Percentiles rank a stretch among this genome's conserved stretches.
phyloP scores from a whole-genome alignment of 2,329 filamentous ascomycete genomes.

The Ophiostoma angusticollis region DNA sequence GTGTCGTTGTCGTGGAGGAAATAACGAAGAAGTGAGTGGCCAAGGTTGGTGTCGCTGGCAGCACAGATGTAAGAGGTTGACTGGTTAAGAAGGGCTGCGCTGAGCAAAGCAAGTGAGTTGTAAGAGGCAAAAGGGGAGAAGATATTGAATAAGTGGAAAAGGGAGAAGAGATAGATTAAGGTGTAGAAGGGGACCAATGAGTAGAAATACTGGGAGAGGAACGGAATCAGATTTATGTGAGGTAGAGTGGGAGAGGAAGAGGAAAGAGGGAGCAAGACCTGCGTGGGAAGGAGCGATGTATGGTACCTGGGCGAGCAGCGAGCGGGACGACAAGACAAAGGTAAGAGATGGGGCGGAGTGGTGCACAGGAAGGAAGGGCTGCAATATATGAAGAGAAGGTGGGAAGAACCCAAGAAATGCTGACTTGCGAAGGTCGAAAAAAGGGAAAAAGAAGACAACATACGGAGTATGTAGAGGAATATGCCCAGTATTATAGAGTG shows the following conservation, averaged over 20 bases:
- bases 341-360: slow-evolving; percentile 13
- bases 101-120: no score
- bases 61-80: no score
- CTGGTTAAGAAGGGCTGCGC: no score
- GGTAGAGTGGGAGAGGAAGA: background rate
- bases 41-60: no score
- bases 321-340: slow-evolving; percentile 7
- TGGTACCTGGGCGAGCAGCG: slow-evolving; percentile 3
- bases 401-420: background rate
- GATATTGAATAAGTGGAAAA: background rate
- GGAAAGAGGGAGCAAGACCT: slow-evolving; percentile 14
- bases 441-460: slow-evolving; percentile 3
- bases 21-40: background rate
- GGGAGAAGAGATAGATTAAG: background rate
- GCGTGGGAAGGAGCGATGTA: slow-evolving; percentile 6
- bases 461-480: no score
- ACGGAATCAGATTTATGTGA: background rate
- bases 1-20: no score
- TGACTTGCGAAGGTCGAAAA: no score
- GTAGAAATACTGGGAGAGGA: background rate
- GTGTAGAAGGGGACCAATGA: background rate
- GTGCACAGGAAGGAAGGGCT: slow-evolving; percentile 11
- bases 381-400: slow-evolving; percentile 14
- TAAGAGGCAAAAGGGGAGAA: no score
- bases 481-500: no score